Base-by-base conservation (phyloP, 768 basidiomycete genomes). In the Tricholoma bakamatsutake region DNA sequence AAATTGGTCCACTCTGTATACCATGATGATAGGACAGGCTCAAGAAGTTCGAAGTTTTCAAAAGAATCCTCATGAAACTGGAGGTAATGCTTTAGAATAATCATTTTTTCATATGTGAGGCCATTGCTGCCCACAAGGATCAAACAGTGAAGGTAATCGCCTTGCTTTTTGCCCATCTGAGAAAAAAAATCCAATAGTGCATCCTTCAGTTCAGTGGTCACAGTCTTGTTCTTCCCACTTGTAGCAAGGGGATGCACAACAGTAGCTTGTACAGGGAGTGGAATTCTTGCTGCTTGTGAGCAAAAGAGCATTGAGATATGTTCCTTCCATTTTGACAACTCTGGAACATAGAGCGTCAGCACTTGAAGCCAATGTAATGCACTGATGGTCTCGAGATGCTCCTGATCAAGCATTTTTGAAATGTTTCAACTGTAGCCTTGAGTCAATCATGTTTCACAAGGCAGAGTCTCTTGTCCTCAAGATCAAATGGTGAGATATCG, bases 121-220 rank as follows among this genome's bases (percentile, higher is more conserved):
- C 74, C 73, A 60, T 75, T 71, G 1, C 73, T 71, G 12, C 68
- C 68, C 18, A 69, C 58, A 5, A 65, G 59, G 18, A 71, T 39
- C 34, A 52, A 2, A 2, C 60, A 53, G 8, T 51, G 52, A 12
- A 62, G 52, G 53, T 66, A 66, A 12, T 13, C 57, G 34, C 6
- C 66, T 4, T 53, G 50, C 5, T 49, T 59, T 46, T 71, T 66
- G 0, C 72, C 72, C 8, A 62, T 54, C 58, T 76, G 74, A 0
- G 33, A 57, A 0, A 73, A 54, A 55, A 74, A 72, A 57, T 75
- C 73, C 1, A 63, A 7, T 0, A 75, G 50, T 0, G 61, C 69
- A 17, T 64, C 71, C 53, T 69, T 67, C 2, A 73, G 54, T 34
- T 74, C 71, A 0, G 64, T 59, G 0, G 66, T 64, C 0, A 63